Evolutionary conservation across 257 asterid genomes (phyloP).

Genomic region (Salvia miltiorrhiza): DNA sequence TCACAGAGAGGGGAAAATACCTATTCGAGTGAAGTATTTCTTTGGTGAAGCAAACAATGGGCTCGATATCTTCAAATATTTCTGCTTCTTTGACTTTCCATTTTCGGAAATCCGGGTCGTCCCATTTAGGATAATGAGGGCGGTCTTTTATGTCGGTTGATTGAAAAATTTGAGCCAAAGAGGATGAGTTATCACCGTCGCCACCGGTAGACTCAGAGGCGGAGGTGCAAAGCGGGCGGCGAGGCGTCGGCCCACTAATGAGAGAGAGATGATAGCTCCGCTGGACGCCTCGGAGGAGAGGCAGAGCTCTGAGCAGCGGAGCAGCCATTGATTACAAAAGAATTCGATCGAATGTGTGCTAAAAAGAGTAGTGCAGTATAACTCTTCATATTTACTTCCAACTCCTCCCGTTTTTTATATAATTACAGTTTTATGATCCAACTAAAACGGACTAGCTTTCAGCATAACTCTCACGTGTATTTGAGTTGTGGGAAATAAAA

Average conservation of each 20-base stretch:
- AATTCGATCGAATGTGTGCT: slow-evolving; percentile 10
- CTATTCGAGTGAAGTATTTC: slow-evolving; percentile 80
- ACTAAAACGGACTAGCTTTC: no score
- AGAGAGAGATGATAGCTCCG: slow-evolving; percentile 28
- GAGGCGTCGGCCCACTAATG: slow-evolving; percentile 22
- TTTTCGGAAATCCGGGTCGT: slow-evolving; percentile 53
- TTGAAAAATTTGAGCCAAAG: slow-evolving; percentile 11
- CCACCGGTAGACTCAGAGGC: slow-evolving; percentile 33
- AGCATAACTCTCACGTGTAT: no score
- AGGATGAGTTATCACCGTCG: slow-evolving; percentile 22
- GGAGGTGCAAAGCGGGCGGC: slow-evolving; percentile 37
- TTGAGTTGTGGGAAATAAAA: no score
- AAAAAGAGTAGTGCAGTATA: neutral
- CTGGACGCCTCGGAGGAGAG: slow-evolving; percentile 43
- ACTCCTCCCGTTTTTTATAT: neutral
- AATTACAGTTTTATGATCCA: neutral
- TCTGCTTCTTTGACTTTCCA: slow-evolving; percentile 70
- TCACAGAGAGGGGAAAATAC: slow-evolving; percentile 24
- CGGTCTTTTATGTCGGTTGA: slow-evolving; percentile 31
- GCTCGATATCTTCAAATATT: slow-evolving; percentile 65
- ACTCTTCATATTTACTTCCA: neutral
- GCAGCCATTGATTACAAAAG: slow-evolving; percentile 52
- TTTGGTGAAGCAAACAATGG: slow-evolving; percentile 52
- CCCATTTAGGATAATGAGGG: slow-evolving; percentile 31
- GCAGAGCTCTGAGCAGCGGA: slow-evolving; percentile 47